Percentiles rank a stretch among this genome's conserved stretches.
phyloP scores from a whole-genome alignment of 139 green algal genomes.

The Tetraselmis striata region DNA sequence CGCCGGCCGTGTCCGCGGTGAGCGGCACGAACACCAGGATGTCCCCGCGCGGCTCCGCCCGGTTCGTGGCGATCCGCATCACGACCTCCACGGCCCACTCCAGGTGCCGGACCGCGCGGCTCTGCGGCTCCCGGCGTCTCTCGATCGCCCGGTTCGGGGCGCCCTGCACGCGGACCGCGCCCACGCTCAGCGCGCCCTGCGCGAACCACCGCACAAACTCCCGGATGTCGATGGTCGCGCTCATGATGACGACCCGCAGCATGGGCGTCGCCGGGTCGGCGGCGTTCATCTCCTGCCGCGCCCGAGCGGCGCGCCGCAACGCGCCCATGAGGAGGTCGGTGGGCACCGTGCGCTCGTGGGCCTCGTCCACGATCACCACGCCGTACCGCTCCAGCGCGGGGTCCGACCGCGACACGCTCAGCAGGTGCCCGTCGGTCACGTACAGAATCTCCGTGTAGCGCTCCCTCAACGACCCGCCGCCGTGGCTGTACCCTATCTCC shows the following conservation, averaged over 20 bases:
- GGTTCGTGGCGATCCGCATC: too few species aligned
- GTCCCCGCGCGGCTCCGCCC: too few species aligned
- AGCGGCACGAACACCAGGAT: conserved; percentile 6
- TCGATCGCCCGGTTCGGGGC: too few species aligned
- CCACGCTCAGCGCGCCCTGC: not conserved
- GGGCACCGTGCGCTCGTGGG: conserved; percentile 17
- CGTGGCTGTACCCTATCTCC: conserved; percentile 16
- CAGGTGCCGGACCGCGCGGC: too few species aligned
- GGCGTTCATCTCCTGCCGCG: too few species aligned
- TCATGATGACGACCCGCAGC: conserved; percentile 18
- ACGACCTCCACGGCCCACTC: too few species aligned
- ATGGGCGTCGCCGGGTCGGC: too few species aligned
- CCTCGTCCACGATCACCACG: conserved; percentile 23
- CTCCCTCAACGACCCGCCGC: conserved; percentile 1
- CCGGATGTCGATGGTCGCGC: not conserved
- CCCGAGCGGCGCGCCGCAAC: too few species aligned
- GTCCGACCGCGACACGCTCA: conserved; percentile 1
- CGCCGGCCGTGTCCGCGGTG: not conserved
- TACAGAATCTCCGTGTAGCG: conserved; percentile 9
- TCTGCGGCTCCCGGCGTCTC: too few species aligned
- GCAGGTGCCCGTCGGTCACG: conserved; percentile 20
- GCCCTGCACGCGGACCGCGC: not conserved
- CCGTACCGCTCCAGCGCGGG: not conserved
- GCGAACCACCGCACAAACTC: not conserved
- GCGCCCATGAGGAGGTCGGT: too few species aligned